Base-by-base conservation (phyloP, 306 rosid genomes). In the Fragaria vesca region DNA sequence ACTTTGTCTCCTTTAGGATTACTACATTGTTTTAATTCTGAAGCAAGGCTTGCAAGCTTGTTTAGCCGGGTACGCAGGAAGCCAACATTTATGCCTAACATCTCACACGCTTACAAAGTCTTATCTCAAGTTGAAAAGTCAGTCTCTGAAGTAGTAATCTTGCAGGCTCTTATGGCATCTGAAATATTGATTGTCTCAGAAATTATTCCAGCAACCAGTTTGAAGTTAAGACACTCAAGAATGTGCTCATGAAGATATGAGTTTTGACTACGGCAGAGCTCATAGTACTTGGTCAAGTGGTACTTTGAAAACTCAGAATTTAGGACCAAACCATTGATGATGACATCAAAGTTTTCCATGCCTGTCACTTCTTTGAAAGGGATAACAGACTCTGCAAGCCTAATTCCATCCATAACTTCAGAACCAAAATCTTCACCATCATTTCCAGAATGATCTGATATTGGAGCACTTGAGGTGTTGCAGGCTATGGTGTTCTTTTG, bases 81-180 rank as follows among this genome's bases (percentile, higher is more conserved):
- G 6, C 79, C 65, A 2, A 87, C 79, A 3, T 86, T 84, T 91
- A 91, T 86, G 21, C 93, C 92, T 71, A 88, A 46, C 38, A 16
- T 77, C 72, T 83, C 87, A 21, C 86, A 85, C 69, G 88, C 85
- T 21, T 76, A 75, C 76, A 89, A 66, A 38, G 89, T 88, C 78
- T 62, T 80, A 57, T 80, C 81, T 92, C 97, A 91, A 10, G 69
- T 72, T 5, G 48, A 51, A 28, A 87, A 78, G 24, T 78, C 54
- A 1, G 72, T 81, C 18, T 66, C 38, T 28, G 88, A 66, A 68
- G 81, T 89, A 62, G 78, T 76, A 28, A 83, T 65, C 46, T 86
- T 82, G 91, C 89, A 73, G 45, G 76, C 85, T 82, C 78, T 83
- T 63, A 91, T 87, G 84, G 84, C 97, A 68, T 89, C 91, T 4